phyloP scores from a whole-genome alignment of 306 rosid genomes.

The Adenanthera pavonina region DNA sequence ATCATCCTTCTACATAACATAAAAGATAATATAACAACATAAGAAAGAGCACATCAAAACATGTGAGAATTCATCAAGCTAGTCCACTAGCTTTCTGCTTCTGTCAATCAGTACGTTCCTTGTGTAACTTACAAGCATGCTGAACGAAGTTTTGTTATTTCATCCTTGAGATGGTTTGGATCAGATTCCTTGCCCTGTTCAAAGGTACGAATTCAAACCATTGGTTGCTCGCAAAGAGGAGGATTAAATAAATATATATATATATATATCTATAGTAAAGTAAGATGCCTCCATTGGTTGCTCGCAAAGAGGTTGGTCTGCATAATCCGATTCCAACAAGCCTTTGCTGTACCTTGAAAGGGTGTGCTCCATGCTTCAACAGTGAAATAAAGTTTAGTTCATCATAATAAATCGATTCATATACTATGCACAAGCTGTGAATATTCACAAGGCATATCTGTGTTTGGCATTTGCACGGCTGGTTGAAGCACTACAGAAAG shows the following conservation, averaged over 20 bases:
- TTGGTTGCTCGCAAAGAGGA: background rate
- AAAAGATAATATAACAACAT: background rate
- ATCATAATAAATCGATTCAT: background rate
- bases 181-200: slow-evolving; percentile 42
- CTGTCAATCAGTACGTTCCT: background rate
- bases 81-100: slow-evolving; percentile 2
- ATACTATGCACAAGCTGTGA: too few relatives aligned
- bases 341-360: slow-evolving; percentile 57
- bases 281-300: slow-evolving; percentile 37
- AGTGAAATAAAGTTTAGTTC: slow-evolving; percentile 22
- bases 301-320: slow-evolving; percentile 39
- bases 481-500: background rate
- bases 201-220: background rate
- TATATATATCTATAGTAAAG: background rate
- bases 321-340: slow-evolving; percentile 26
- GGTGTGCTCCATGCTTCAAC: slow-evolving; percentile 67
- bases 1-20: slow-evolving; percentile 55
- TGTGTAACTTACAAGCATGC: slow-evolving; percentile 51
- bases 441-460: too few relatives aligned
- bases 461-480: background rate
- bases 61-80: background rate
- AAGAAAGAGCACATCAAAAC: background rate
- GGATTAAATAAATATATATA: background rate
- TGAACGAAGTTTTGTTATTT: slow-evolving; percentile 49
- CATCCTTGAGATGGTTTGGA: slow-evolving; percentile 42